Conservation (phyloP, 2,329 filamentous ascomycete species). For the Oidium heveae region DNA sequence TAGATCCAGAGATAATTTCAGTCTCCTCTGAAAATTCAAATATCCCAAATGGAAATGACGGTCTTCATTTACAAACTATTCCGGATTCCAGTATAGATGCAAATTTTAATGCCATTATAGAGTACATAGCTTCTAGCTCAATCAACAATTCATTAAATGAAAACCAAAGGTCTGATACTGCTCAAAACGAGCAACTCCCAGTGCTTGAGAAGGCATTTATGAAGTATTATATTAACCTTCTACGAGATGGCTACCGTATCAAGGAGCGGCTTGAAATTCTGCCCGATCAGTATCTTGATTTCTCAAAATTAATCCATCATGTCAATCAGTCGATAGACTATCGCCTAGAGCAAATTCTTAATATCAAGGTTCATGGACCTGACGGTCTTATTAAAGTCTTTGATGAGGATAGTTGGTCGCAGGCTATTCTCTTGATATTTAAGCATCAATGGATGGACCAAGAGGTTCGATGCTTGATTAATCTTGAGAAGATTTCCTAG, state of each 20-base stretch:
- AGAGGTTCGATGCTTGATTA: slow-evolving; percentile 9
- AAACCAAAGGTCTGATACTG: not conserved
- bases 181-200: not conserved
- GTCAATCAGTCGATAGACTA: slow-evolving; percentile 6
- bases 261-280: slow-evolving; percentile 6
- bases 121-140: not conserved
- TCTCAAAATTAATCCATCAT: slow-evolving; percentile 8
- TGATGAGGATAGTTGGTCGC: slow-evolving; percentile 8
- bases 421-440: slow-evolving; percentile 5
- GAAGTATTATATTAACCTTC: slow-evolving; percentile 10
- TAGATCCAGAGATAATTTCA: not conserved
- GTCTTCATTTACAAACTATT: not conserved
- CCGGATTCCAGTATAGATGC: not conserved
- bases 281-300: slow-evolving; percentile 7
- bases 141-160: too few species aligned
- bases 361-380: slow-evolving; percentile 8
- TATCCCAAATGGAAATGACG: too few species aligned
- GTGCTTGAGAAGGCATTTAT: too few species aligned
- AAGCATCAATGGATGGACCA: slow-evolving; percentile 13
- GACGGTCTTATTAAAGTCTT: slow-evolving; percentile 7
- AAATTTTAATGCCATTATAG: not conserved
- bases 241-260: slow-evolving; percentile 6
- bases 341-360: slow-evolving; percentile 3
- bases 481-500: slow-evolving; percentile 3
- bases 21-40: too few species aligned